Evolutionary conservation across 2,329 filamentous ascomycete genomes (phyloP).

Genomic region (Colletotrichum sp.): DNA sequence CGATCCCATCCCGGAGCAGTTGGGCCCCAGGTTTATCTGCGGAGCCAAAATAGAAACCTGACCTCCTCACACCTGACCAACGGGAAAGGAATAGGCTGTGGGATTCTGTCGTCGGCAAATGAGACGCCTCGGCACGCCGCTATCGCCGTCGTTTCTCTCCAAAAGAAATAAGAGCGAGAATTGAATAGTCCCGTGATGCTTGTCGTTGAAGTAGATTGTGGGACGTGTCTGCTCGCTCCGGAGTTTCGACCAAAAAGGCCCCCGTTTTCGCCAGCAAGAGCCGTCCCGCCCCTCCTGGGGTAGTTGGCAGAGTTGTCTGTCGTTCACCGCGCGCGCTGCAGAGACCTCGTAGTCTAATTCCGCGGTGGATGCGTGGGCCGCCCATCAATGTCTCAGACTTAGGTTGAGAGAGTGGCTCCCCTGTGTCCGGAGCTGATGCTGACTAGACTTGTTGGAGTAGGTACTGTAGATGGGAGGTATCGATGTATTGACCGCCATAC

Average conservation of each 20-base stretch:
- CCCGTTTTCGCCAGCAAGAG: not conserved
- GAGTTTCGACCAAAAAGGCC: not conserved
- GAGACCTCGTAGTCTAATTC: not conserved
- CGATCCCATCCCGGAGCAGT: not conserved
- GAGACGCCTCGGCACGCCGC: not conserved
- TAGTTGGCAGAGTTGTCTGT: not conserved
- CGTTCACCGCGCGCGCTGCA: not conserved
- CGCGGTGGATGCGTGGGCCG: not conserved
- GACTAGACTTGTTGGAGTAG: not conserved
- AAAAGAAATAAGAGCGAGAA: not conserved
- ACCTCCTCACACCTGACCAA: not conserved
- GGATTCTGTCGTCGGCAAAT: not conserved
- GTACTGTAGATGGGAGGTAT: not conserved
- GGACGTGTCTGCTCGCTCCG: not conserved
- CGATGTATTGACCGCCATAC: not conserved
- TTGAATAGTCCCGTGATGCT: not conserved
- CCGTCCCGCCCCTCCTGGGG: not conserved
- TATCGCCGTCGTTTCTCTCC: not conserved
- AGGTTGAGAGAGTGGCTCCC: not conserved
- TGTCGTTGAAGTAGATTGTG: not conserved
- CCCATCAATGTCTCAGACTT: slow-evolving; percentile 9
- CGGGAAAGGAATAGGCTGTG: not conserved
- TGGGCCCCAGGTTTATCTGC: not conserved
- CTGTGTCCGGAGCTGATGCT: not conserved
- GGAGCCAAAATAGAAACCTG: not conserved